Base-by-base conservation (phyloP, 352 stramenopile genomes). In the Globisporangium solare region DNA sequence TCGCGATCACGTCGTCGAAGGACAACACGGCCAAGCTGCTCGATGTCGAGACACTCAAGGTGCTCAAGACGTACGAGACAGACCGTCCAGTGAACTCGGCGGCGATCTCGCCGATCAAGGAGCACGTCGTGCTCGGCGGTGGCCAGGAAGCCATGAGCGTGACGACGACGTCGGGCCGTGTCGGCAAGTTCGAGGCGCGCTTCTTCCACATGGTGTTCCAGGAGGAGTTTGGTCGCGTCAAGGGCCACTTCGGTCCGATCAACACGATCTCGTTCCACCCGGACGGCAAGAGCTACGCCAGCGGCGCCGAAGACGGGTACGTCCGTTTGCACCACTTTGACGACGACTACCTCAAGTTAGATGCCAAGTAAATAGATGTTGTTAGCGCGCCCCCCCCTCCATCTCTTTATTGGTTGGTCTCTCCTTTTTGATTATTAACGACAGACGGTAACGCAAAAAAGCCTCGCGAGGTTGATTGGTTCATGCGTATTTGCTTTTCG, bases 151-250 rank as follows among this genome's bases (percentile, higher is more conserved):
- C 97, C 47, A 98, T 98, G 89, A 96, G 82, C 67, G 97, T 99
- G 13, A 99, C 97, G 10, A 96, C 88, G 27, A 97, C 88, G 18
- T 92, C 97, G 80, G 79, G 98, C 88, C 85, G 82, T 41, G 86
- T 93, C 50, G 87, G 88, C 55, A 95, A 96, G 62, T 97, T 96
- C 58, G 97, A 99, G 71, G 98, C 96, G 2, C 84, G 96, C 48
- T 99, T 99, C 78, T 99, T 98, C 80, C 92, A 99, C 76, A 92
- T 98, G 72, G 94, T 99, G 12, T 98, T 98, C 70, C 94, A 98
- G 71, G 94, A 99, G 63, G 96, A 99, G 73, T 99, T 99, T 73
- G 97, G 92, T 6, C 88, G 88, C 56, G 96, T 99, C 39, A 99
- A 99, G 80, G 97, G 97, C 56, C 97, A 99, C 73, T 99, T 99